Evolutionary conservation across 805 yeast genomes (phyloP).

Genomic region (Nakazawaea peltata): DNA sequence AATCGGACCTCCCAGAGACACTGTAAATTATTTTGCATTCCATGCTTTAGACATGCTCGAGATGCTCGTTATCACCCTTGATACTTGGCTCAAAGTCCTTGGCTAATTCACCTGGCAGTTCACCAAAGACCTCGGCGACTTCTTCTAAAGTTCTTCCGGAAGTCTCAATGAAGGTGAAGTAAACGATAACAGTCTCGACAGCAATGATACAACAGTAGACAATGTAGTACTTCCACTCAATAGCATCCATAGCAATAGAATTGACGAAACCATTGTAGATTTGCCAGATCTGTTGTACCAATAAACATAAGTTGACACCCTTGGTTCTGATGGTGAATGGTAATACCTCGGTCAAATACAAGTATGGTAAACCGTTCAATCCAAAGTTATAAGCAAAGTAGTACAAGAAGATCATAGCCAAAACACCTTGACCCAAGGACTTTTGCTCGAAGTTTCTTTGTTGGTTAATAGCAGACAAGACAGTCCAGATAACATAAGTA

Average conservation of each 20-base stretch:
- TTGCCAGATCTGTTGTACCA: conserved; percentile 17
- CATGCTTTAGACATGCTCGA: too few relatives aligned
- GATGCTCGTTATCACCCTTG: conserved; percentile 10
- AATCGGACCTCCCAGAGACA: too few relatives aligned
- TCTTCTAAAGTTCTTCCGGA: conserved; percentile 30
- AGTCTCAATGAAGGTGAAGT: conserved; percentile 28
- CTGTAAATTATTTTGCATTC: too few relatives aligned
- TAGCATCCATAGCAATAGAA: conserved; percentile 29
- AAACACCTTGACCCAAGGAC: conserved; percentile 34
- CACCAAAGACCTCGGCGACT: conserved; percentile 30
- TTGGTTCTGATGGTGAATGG: conserved; percentile 18
- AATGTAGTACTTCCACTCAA: conserved; percentile 28
- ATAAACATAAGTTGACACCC: conserved; percentile 17
- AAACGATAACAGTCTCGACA: conserved; percentile 20
- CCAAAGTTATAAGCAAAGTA: conserved; percentile 33
- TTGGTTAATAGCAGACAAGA: conserved; percentile 38
- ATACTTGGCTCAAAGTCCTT: conserved; percentile 22
- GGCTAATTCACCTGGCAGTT: conserved; percentile 10
- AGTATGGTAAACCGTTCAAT: conserved; percentile 35
- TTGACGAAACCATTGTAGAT: conserved; percentile 25
- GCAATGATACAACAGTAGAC: conserved; percentile 24
- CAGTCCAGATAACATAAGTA: conserved; percentile 33
- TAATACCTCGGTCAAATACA: conserved; percentile 35
- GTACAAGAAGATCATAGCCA: conserved; percentile 43
- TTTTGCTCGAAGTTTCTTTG: conserved; percentile 32